Evolutionary conservation across 805 yeast genomes (phyloP), one percentile per base, ranked within the genome.

Genomic region (Myxozyma nipponensis): DNA sequence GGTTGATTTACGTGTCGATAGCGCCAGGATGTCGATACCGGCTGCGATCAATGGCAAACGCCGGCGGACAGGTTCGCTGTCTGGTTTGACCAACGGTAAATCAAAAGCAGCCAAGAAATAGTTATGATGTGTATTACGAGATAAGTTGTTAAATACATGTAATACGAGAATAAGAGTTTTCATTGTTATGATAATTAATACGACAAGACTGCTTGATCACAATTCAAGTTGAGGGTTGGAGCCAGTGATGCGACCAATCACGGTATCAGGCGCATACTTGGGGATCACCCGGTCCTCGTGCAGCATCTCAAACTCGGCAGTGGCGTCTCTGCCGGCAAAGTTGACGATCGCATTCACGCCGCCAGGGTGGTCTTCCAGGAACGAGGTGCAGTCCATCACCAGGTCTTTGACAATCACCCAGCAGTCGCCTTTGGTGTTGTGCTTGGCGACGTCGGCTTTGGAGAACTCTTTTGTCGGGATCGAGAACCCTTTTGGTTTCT

Each of bases 241-340:
- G 1, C 82, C 82, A 57, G 74, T 71, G n/a, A 79, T 49, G 28
- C 73, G 65, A 1, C 84, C 84, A 54, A 78, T 63, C 1, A 78
- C 79, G 53, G 75, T 68, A 24, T 67, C 65, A 1, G 69, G 64
- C 1, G 80, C 79, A 52, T 77, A 77, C 50, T 77, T 70, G 1
- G 74, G 68, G 46, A 79, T 69, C 45, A 79, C 79, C 43, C 70
- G 70, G 56, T 80, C 84, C 49, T 78, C 81, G 61, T 80, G 84
- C 46, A 79, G 65, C 78, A 73, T 80, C 80, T 79, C 82, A 58
- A 82, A 82, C 37, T 81, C 78, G 44, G 64, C 69, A 6, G 86
- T 81, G 41, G 89, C 90, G 65, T 88, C 95, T 52, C 78, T 76
- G 39, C 95, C 96, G 18, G 87, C 95, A 65, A 82, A 77, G 61